Percentiles rank a stretch among this genome's conserved stretches.
phyloP scores from a whole-genome alignment of 2,329 filamentous ascomycete species.

The Ceratocystis cubensis region DNA sequence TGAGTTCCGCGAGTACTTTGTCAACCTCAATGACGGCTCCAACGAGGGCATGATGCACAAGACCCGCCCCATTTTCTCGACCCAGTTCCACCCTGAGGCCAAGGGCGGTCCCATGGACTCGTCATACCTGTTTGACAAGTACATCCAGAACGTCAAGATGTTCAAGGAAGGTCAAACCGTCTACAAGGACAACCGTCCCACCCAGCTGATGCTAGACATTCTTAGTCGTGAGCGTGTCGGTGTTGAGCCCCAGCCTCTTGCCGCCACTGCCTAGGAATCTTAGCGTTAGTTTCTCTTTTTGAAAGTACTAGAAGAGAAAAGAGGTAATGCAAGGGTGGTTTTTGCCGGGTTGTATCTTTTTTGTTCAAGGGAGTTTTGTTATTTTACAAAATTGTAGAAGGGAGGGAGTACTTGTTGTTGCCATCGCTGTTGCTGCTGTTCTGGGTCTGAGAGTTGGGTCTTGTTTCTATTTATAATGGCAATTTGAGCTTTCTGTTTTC shows the following conservation, averaged over 20 bases:
- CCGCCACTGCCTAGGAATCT: slow-evolving; percentile 32
- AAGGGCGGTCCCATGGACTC: slow-evolving; percentile 96
- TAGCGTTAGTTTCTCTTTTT: slow-evolving; percentile 6
- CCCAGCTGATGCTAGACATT: slow-evolving; percentile 77
- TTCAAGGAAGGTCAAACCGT: slow-evolving; percentile 75
- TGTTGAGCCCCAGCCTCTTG: slow-evolving; percentile 57
- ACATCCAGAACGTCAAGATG: slow-evolving; percentile 74
- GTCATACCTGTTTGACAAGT: slow-evolving; percentile 91
- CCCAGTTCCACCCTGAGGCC: slow-evolving; percentile 97
- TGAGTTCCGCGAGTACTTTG: slow-evolving; percentile 96
- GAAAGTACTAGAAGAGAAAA: background rate
- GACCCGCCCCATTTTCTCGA: slow-evolving; percentile 91
- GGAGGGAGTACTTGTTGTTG: background rate
- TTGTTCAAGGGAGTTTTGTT: background rate
- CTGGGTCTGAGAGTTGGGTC: slow-evolving; percentile 2
- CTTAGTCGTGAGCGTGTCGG: slow-evolving; percentile 90
- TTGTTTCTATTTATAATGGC: slow-evolving; percentile 18
- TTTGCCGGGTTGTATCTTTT: slow-evolving; percentile 12
- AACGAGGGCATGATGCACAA: slow-evolving; percentile 98
- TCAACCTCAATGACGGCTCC: slow-evolving; percentile 93
- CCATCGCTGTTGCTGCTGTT: slow-evolving; percentile 10
- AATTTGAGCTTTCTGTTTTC: background rate
- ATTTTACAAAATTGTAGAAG: background rate
- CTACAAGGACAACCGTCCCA: slow-evolving; percentile 78
- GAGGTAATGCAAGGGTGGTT: background rate